phyloP scores from a whole-genome alignment of 2,329 filamentous ascomycete species.

The Diaporthe eres region DNA sequence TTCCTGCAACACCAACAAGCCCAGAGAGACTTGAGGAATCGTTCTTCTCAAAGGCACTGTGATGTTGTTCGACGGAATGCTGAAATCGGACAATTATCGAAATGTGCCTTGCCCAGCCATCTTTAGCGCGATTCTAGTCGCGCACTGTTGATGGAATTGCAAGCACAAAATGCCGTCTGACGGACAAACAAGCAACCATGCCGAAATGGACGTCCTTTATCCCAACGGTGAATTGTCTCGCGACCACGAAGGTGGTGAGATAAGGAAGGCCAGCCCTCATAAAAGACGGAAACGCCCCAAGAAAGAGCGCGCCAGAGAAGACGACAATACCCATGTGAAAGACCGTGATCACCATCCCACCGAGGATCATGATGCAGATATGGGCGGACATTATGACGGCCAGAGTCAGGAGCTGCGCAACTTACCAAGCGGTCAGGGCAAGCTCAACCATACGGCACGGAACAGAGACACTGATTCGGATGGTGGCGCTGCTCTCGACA shows the following conservation, averaged over 20 bases:
- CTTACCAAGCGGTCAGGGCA: neutral
- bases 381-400: neutral
- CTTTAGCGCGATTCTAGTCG: slow-evolving; percentile 3
- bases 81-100: neutral
- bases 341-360: neutral
- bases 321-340: neutral
- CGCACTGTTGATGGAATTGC: neutral
- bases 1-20: neutral
- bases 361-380: neutral
- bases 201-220: neutral
- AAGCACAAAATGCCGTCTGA: slow-evolving; percentile 15
- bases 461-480: neutral
- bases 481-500: neutral
- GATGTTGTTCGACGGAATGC: neutral
- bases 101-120: neutral
- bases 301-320: neutral
- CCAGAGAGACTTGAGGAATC: neutral
- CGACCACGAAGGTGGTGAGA: neutral
- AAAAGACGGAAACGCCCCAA: neutral
- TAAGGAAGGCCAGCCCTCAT: neutral
- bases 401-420: neutral
- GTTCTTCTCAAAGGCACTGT: neutral
- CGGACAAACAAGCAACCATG: neutral
- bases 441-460: too few relatives aligned
- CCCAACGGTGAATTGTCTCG: neutral